phyloP scores from a whole-genome alignment of 495 filamentous ascomycete species.

The Cenococcum geophilum region DNA sequence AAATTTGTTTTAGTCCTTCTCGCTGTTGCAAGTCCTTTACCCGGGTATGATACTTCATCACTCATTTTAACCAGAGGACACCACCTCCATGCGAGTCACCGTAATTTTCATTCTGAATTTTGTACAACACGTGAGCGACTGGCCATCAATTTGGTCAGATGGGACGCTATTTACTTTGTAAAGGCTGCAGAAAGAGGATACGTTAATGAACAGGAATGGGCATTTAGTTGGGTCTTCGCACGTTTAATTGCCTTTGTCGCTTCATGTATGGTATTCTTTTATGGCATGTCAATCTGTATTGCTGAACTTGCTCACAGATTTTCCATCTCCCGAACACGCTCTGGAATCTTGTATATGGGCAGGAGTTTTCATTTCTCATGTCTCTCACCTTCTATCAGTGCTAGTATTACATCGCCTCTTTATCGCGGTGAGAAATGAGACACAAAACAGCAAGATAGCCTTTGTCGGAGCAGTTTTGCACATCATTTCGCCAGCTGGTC shows the following conservation, averaged over 20 bases:
- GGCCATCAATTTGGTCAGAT: slow-evolving; percentile 61
- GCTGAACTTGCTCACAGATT: neutral
- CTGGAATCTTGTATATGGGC: slow-evolving; percentile 39
- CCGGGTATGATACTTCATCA: slow-evolving; percentile 86
- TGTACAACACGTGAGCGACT: slow-evolving; percentile 19
- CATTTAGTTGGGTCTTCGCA: slow-evolving; percentile 70
- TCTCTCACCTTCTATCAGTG: slow-evolving; percentile 68
- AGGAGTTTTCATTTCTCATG: slow-evolving; percentile 59
- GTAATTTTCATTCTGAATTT: neutral
- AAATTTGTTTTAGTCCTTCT: slow-evolving; percentile 65
- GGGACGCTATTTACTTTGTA: slow-evolving; percentile 89
- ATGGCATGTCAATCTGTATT: too few relatives aligned
- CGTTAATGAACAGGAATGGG: slow-evolving; percentile 92
- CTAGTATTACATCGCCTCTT: slow-evolving; percentile 61
- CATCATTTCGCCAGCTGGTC: slow-evolving; percentile 75
- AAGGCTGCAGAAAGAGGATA: slow-evolving; percentile 65
- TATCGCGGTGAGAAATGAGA: slow-evolving; percentile 38
- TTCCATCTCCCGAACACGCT: neutral
- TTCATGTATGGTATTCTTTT: slow-evolving; percentile 40
- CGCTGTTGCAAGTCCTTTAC: slow-evolving; percentile 57
- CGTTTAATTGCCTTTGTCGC: slow-evolving; percentile 44
- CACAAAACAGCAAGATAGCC: slow-evolving; percentile 43
- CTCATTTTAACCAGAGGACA: slow-evolving; percentile 45
- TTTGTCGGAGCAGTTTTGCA: slow-evolving; percentile 67
- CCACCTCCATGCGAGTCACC: neutral